Conservation (phyloP, 305 asterid genomes). For the Fraxinus angustifolia region DNA sequence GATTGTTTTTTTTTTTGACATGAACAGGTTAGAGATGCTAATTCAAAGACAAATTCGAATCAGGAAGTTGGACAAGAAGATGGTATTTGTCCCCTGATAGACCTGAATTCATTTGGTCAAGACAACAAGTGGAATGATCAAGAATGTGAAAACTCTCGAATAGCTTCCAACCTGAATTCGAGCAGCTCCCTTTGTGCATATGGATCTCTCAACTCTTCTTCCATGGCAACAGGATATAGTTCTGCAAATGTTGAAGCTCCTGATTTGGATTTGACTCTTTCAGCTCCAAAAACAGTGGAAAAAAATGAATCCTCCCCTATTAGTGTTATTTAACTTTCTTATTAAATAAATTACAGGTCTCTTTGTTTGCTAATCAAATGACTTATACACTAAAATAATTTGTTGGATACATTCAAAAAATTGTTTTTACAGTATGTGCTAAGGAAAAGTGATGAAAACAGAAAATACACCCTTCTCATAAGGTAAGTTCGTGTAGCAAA, state of each 20-base stretch:
- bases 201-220: slow-evolving; percentile 20
- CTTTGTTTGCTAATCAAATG: background rate
- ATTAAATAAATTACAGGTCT: background rate
- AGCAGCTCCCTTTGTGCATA: slow-evolving; percentile 10
- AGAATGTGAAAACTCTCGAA: background rate
- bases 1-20: background rate
- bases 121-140: background rate
- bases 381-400: background rate
- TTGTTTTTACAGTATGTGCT: too few species aligned
- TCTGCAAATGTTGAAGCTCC: slow-evolving; percentile 22
- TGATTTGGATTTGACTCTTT: slow-evolving; percentile 49
- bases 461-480: too few species aligned
- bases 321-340: slow-evolving; percentile 31
- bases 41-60: background rate
- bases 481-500: too few species aligned
- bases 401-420: background rate
- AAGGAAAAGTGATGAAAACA: too few species aligned
- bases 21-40: slow-evolving; percentile 14
- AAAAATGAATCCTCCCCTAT: slow-evolving; percentile 29
- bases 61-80: background rate
- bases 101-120: slow-evolving; percentile 23
- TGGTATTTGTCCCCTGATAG: background rate
- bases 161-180: slow-evolving; percentile 8
- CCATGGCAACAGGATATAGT: slow-evolving; percentile 4
- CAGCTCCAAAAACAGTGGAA: slow-evolving; percentile 34